These are phyloP conservation scores for Tagetes patula DNA, from an alignment of 129 eudicot species.

Conservation along the genomic window DNA sequence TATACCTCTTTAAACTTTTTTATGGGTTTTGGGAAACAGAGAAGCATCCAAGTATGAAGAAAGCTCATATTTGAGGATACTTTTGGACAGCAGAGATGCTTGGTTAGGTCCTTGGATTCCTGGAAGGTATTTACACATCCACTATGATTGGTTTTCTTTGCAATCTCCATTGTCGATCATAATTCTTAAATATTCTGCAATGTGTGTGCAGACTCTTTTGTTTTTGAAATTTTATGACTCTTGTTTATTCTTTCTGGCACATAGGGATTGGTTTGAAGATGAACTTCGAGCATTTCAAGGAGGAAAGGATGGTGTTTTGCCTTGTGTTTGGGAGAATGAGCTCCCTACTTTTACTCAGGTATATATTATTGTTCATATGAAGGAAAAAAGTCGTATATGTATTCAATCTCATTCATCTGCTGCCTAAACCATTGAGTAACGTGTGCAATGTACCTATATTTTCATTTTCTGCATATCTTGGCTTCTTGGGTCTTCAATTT, in stretches of 20 bases:
- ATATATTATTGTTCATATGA: conserved; percentile 1
- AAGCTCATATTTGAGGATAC: conserved; percentile 91
- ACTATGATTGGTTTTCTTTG: background rate
- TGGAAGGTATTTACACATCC: conserved; percentile 64
- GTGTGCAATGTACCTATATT: background rate
- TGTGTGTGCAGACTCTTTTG: conserved; percentile 7
- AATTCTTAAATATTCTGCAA: conserved; percentile 8
- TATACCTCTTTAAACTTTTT: conserved; percentile 8
- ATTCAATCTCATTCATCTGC: conserved; percentile 1
- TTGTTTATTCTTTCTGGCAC: conserved; percentile 21
- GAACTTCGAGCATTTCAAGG: conserved; percentile 98
- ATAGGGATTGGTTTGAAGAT: conserved; percentile 97
- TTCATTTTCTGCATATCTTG: conserved; percentile 17
- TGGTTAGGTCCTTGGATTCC: conserved; percentile 99
- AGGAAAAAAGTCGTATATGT: background rate
- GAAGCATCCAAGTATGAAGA: conserved; percentile 79
- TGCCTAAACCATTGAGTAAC: conserved; percentile 6
- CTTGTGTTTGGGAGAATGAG: conserved; percentile 94
- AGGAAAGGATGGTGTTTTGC: conserved; percentile 89
- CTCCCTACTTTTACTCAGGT: conserved; percentile 94
- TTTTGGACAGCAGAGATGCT: conserved; percentile 92
- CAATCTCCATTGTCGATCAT: conserved; percentile 1
- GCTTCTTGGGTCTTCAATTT: conserved; percentile 11
- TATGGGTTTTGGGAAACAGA: conserved; percentile 45
- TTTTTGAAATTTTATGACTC: background rate